Percentiles rank a stretch among this genome's conserved stretches.
Conservation (phyloP, 257 asterid genomes). For the Forsythia viridissima region DNA sequence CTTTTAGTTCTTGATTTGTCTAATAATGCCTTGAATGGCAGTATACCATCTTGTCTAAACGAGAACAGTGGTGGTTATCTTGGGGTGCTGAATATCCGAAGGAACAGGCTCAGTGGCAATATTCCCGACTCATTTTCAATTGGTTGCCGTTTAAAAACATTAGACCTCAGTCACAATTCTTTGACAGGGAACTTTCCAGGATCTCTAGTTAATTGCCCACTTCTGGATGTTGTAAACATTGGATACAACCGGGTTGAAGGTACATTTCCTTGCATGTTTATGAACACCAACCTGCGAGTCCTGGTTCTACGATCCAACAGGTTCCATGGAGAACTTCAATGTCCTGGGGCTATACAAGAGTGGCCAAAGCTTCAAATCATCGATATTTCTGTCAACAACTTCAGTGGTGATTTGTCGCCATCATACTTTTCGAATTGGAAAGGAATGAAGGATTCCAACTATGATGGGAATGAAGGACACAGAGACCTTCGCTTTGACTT, state of each 20-base stretch:
- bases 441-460: constrained; percentile 36
- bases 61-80: not conserved
- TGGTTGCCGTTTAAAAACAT: constrained; percentile 35
- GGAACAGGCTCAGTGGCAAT: constrained; percentile 45
- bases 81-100: constrained; percentile 40
- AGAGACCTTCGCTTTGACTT: constrained; percentile 28
- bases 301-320: constrained; percentile 52
- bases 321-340: constrained; percentile 47
- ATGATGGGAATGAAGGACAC: constrained; percentile 15
- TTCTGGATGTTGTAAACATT: constrained; percentile 37
- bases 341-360: constrained; percentile 24
- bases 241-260: constrained; percentile 38
- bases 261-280: constrained; percentile 33
- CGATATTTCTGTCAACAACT: constrained; percentile 56
- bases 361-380: constrained; percentile 72
- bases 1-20: constrained; percentile 57
- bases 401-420: constrained; percentile 42
- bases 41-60: constrained; percentile 49
- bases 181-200: constrained; percentile 43
- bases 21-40: constrained; percentile 41
- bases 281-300: constrained; percentile 42
- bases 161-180: constrained; percentile 49
- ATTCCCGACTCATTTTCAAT: constrained; percentile 39
- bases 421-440: constrained; percentile 38
- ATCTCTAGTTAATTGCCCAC: constrained; percentile 46